These are phyloP conservation scores for Mucor piriformis DNA, from an alignment of 371 early-diverging fungal genomes.

Conservation along the genomic window DNA sequence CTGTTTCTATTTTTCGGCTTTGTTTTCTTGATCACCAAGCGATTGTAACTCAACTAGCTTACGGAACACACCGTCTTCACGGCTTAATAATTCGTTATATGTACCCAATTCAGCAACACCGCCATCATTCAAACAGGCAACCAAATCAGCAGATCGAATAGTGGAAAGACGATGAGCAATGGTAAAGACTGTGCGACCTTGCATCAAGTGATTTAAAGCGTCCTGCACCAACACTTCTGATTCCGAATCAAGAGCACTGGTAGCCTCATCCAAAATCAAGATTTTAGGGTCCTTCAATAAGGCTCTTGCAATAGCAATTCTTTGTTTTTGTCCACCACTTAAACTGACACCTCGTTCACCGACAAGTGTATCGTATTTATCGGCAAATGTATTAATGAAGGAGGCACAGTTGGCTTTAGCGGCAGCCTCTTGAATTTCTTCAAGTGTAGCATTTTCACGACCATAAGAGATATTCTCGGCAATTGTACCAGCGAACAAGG, in stretches of 20 bases:
- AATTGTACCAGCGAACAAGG: constrained; percentile 81
- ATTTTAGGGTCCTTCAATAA: constrained; percentile 72
- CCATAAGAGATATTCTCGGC: constrained; percentile 80
- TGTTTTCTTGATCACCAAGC: constrained; percentile 17
- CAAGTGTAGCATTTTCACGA: constrained; percentile 55
- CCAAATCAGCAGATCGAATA: constrained; percentile 66
- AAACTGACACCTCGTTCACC: constrained; percentile 75
- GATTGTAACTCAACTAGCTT: constrained; percentile 50
- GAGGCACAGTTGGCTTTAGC: constrained; percentile 65
- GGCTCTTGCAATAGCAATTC: constrained; percentile 76
- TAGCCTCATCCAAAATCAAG: constrained; percentile 89
- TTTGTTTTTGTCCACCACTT: constrained; percentile 86
- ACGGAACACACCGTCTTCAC: constrained; percentile 59
- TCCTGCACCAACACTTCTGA: constrained; percentile 65
- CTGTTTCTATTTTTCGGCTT: neutral
- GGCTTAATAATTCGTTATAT: constrained; percentile 55
- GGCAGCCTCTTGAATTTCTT: constrained; percentile 64
- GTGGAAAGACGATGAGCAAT: constrained; percentile 78
- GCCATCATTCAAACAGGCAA: constrained; percentile 66
- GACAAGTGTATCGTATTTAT: constrained; percentile 69
- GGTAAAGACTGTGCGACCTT: constrained; percentile 67
- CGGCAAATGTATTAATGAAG: constrained; percentile 67
- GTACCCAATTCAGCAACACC: constrained; percentile 62
- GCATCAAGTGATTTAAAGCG: constrained; percentile 60
- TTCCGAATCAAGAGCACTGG: constrained; percentile 78